Evolutionary conservation across 257 asterid genomes (phyloP), one percentile per base, ranked within the genome.

Genomic region (Solanum arcanum): DNA sequence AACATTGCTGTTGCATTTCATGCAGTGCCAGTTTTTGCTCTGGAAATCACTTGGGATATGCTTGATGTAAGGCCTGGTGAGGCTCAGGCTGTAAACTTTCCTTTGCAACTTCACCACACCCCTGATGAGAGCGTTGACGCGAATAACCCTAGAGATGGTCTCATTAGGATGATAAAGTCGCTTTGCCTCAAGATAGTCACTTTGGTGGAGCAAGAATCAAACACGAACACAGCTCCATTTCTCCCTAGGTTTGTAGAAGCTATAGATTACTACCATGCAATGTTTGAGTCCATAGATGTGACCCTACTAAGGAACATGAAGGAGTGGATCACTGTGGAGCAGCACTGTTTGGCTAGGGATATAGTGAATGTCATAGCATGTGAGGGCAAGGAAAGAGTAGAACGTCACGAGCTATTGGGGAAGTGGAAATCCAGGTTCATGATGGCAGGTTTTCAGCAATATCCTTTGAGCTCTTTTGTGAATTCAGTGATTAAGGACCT

Each of bases 121-220:
- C 96, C 99, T 0, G 99, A 96, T 23, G 98, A 96, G 93, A 94
- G 99, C 18, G 99, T 97, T 9, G 98, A 95, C 11, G 93, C 94
- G 83, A 91, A 92, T 18, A 97, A 97, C 88, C 99, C 98, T 0
- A 90, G 99, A 82, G 99, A 97, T 31, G 97, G 91, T 82, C 96
- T 97, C 81, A 87, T 96, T 59, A 89, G 99, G 90, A 92, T 94
- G 98, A 92, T 96, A 77, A 95, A 88, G 56, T 94, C 98, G 0
- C 95, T 96, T 4, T 73, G 87, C 76, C 99, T 98, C 4, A 93
- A 92, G 83, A 97, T 95, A 80, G 97, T 94, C 56, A 96, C 99
- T 12, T 87, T 96, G 85, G 95, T 96, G n/a, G 99, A 96, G 93
- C 99, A 96, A 87, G 99, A 96, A 90, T 95, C 98, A 3, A 95